Evolutionary conservation across 2,329 filamentous ascomycete genomes (phyloP).

Genomic region (Onygenales sp.): DNA sequence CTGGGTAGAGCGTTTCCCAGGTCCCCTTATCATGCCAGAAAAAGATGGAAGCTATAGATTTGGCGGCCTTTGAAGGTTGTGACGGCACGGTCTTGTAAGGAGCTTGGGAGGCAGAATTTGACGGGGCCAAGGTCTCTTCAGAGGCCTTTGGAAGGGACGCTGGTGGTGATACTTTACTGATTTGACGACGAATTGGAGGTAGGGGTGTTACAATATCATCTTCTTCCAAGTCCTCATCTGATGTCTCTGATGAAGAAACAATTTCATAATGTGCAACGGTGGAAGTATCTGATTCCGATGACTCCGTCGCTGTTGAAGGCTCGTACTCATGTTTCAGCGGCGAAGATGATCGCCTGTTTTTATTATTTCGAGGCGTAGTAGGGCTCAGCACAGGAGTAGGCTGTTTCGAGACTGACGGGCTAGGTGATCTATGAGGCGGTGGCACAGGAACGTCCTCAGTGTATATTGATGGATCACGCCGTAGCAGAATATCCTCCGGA

Average conservation of each 20-base stretch:
- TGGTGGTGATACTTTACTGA: slow-evolving; percentile 35
- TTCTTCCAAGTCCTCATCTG: slow-evolving; percentile 50
- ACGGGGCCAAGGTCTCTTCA: slow-evolving; percentile 57
- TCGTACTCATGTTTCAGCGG: slow-evolving; percentile 96
- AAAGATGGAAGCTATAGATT: slow-evolving; percentile 51
- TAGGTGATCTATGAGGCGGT: slow-evolving; percentile 45
- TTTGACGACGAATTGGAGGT: slow-evolving; percentile 19
- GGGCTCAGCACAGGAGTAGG: slow-evolving; percentile 40
- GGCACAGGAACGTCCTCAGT: slow-evolving; percentile 31
- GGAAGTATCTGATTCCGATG: slow-evolving; percentile 47
- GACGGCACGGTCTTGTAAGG: slow-evolving; percentile 48
- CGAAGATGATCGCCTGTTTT: slow-evolving; percentile 70
- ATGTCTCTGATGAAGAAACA: slow-evolving; percentile 40
- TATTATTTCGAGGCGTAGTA: slow-evolving; percentile 31
- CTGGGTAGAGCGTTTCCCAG: slow-evolving; percentile 53
- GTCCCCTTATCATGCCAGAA: slow-evolving; percentile 54
- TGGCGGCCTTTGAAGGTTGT: slow-evolving; percentile 40
- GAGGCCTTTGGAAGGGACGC: slow-evolving; percentile 30
- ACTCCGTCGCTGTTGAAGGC: slow-evolving; percentile 63
- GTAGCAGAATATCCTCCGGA: slow-evolving; percentile 12
- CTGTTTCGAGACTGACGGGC: slow-evolving; percentile 29
- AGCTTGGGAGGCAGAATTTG: slow-evolving; percentile 72
- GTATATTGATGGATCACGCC: slow-evolving; percentile 4
- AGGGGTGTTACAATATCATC: slow-evolving; percentile 31
- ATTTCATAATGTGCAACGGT: slow-evolving; percentile 45